Evolutionary conservation across 768 basidiomycete genomes (phyloP).

Genomic region (Serendipita vermifera): DNA sequence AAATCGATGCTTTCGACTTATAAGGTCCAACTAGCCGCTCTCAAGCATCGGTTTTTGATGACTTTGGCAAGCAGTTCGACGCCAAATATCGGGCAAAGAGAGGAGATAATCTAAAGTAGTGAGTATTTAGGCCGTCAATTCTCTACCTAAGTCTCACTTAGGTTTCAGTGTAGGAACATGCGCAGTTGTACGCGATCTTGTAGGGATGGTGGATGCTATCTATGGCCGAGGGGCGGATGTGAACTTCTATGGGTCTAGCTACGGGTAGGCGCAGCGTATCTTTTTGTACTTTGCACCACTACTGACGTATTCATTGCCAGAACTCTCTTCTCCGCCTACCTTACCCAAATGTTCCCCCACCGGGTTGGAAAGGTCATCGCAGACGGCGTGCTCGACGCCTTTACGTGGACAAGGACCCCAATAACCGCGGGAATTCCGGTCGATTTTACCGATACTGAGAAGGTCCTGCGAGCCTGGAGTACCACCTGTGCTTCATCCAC

Average conservation of each 20-base stretch:
- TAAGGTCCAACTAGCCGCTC: too few relatives aligned
- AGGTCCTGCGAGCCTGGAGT: not conserved
- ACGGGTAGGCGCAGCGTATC: too few relatives aligned
- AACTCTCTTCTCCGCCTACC: slow-evolving; percentile 4
- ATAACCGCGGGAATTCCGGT: not conserved
- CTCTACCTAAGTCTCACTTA: not conserved
- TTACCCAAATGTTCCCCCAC: slow-evolving; percentile 13
- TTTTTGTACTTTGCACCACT: too few relatives aligned
- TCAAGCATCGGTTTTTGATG: not conserved
- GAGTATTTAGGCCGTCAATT: not conserved
- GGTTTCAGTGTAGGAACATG: not conserved
- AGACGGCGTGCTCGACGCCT: slow-evolving; percentile 5
- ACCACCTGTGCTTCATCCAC: not conserved
- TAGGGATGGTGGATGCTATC: not conserved
- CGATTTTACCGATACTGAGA: not conserved
- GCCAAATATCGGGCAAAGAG: not conserved
- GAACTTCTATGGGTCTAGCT: slow-evolving; percentile 8
- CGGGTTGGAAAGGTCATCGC: slow-evolving; percentile 9
- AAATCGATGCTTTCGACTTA: too few relatives aligned
- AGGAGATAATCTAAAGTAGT: slow-evolving; percentile 3
- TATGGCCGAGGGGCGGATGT: slow-evolving; percentile 2
- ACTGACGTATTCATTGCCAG: too few relatives aligned
- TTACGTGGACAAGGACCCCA: not conserved
- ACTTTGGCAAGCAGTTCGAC: not conserved
- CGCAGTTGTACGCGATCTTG: slow-evolving; percentile 9